Evolutionary conservation across 2,329 filamentous ascomycete genomes (phyloP).

Genomic region (Xylariaceae sp.): DNA sequence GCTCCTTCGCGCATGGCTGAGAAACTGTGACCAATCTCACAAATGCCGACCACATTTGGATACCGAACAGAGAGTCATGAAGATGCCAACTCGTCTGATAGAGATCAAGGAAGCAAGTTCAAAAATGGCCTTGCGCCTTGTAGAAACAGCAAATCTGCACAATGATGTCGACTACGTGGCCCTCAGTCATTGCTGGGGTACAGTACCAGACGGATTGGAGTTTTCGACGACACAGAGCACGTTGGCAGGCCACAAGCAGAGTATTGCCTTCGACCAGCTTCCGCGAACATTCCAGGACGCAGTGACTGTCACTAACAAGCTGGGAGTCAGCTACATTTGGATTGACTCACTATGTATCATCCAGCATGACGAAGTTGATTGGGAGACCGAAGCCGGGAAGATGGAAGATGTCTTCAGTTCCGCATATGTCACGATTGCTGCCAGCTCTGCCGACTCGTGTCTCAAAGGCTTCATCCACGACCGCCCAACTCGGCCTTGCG

Average conservation of each 20-base stretch:
- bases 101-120: not conserved
- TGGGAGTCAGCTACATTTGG: conserved; percentile 4
- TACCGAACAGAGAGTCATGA: not conserved
- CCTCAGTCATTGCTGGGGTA: not conserved
- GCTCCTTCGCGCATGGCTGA: conserved; percentile 11
- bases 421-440: conserved; percentile 14
- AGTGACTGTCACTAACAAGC: not conserved
- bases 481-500: not conserved
- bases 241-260: not conserved
- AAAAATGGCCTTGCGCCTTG: not conserved
- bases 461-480: conserved; percentile 6
- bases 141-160: not conserved
- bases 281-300: not conserved
- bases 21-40: conserved; percentile 9
- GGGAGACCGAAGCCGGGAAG: conserved; percentile 6
- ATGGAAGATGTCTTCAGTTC: conserved; percentile 15
- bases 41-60: not conserved
- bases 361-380: conserved; percentile 4
- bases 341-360: conserved; percentile 6
- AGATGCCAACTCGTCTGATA: not conserved
- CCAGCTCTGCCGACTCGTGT: conserved; percentile 4
- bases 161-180: not conserved
- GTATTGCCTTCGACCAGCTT: not conserved
- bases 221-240: not conserved
- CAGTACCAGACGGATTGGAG: not conserved